These are phyloP conservation scores for Cicer pinnatifidum DNA, from an alignment of 306 rosid genomes.

Conservation along the genomic window DNA sequence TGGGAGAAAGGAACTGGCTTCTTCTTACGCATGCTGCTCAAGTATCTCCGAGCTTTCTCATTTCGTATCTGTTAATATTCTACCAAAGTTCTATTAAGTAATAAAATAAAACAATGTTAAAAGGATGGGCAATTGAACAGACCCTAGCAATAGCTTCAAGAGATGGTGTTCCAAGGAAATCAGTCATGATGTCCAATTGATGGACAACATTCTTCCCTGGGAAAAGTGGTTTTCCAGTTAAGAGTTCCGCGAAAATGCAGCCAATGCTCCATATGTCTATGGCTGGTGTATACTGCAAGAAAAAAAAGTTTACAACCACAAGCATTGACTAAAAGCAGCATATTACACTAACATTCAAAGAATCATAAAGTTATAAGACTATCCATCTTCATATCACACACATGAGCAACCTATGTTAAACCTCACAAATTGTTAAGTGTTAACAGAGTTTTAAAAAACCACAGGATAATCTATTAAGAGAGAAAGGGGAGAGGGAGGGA, in stretches of 20 bases:
- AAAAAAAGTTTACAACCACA: slow-evolving; percentile 34
- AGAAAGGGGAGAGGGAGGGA: too few relatives aligned
- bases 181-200: slow-evolving; percentile 96
- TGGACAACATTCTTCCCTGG: slow-evolving; percentile 99
- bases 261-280: slow-evolving; percentile 99
- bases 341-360: slow-evolving; percentile 10
- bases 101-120: slow-evolving; percentile 9
- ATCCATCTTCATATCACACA: slow-evolving; percentile 41
- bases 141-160: slow-evolving; percentile 93
- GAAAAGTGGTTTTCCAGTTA: slow-evolving; percentile 97
- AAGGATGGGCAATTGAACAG: slow-evolving; percentile 45
- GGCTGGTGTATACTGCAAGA: slow-evolving; percentile 89
- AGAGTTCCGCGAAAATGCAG: slow-evolving; percentile 95
- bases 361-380: slow-evolving; percentile 15
- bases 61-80: slow-evolving; percentile 69
- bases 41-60: slow-evolving; percentile 96
- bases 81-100: slow-evolving; percentile 33
- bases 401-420: slow-evolving; percentile 26
- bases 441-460: background rate
- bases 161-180: slow-evolving; percentile 92
- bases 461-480: background rate
- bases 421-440: background rate
- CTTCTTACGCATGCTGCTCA: slow-evolving; percentile 96
- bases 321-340: slow-evolving; percentile 20
- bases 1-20: slow-evolving; percentile 86